Base-by-base conservation (phyloP, 2,329 filamentous ascomycete genomes). In the Metarhizium brunneum region DNA sequence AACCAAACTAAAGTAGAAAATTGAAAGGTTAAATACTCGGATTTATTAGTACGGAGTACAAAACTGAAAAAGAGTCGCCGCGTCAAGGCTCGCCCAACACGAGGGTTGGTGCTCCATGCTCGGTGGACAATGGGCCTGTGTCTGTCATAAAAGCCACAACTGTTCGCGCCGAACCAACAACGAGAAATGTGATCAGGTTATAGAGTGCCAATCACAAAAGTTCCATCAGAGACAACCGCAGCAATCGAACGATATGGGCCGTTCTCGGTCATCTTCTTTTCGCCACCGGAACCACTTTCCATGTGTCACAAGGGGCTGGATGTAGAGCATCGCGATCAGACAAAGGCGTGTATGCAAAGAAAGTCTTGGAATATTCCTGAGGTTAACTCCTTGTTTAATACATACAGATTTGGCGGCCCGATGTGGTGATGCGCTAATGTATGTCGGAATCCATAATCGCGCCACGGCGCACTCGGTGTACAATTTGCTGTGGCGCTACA, bases 401-500 rank as follows among this genome's bases (percentile, higher is more conserved):
- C 20, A 6, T 35, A 11, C 2, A 7, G 32, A 6, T 35, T 35
- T 20, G 18, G 25, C 11, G n/a, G 6, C 18, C 18, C n/a, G 42
- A 45, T 30, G 8, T 7, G n/a, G 6, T 16, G 42, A 20, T 45
- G 42, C 18, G 42, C 6, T 45, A 4, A 20, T 45, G 42, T 45
- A 2, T 45, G 7, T 18, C n/a, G 18, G 16, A 25, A 45, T 20
- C 4, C 16, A 20, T 18, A 20, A 45, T 45, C 6, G 18, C 42
- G 42, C 42, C n/a, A 25, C n/a, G 45, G 7, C 45, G 25, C 42
- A 18, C 42, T 20, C 16, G 45, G 25, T 16, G 18, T 48, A 6
- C 45, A 29, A 11, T 11, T 48, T 48, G 20, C 14, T 30, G n/a
- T 30, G 20, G 35, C 13, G 35, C 63, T 50, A 83, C 6, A 84